Evolutionary conservation across 202 grass and related monocot species (phyloP), one percentile per base, ranked within the genome.

Genomic region (Zizania palustris): DNA sequence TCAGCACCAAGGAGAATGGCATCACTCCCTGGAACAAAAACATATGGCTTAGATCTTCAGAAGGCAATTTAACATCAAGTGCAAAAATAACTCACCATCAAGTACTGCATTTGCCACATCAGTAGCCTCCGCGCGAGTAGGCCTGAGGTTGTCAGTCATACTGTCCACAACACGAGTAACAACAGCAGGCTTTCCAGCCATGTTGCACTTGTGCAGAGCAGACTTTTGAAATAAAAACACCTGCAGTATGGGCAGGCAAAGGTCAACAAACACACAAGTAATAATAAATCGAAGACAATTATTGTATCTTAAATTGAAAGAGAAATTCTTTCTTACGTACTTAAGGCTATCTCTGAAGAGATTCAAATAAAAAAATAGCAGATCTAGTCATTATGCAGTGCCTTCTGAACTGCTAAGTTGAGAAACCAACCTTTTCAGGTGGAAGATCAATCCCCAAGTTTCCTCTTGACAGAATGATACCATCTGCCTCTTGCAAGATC

Each of bases 1-100:
- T 99, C 96, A 72, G 96, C 96, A 74, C 96, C 96, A 82, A 99
- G 90, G 62, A 99, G 88, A 92, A 99, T 99, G 54, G 96, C 96
- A 74, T 96, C 96, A 80, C 92, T 96, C 28, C 96, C 96, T 99
- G 68, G 68, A 67, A 88, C 8, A 78, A 81, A 69, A 51, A 33
- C 12, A 28, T n/a, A 61, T 16, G 22, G 36, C 67, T 88, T 41
- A 63, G 21, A 61, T 39, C 19, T 60, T 49, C 28, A 70, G 42
- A 68, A 21, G 8, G 44, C 12, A 64, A 59, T 6, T 6, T 51
- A 21, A n/a, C 42, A 56, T 51, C 42, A 77, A 57, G 2, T 49
- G 63, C 61, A 77, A 72, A 99, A 77, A 57, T 5, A 61, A 72
- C 66, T 77, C 72, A 99, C 96, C 96, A 12, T 99, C 96, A 73